These are phyloP conservation scores for Nicotiana tomentosiformis DNA, from an alignment of 257 asterid genomes.

Conservation along the genomic window DNA sequence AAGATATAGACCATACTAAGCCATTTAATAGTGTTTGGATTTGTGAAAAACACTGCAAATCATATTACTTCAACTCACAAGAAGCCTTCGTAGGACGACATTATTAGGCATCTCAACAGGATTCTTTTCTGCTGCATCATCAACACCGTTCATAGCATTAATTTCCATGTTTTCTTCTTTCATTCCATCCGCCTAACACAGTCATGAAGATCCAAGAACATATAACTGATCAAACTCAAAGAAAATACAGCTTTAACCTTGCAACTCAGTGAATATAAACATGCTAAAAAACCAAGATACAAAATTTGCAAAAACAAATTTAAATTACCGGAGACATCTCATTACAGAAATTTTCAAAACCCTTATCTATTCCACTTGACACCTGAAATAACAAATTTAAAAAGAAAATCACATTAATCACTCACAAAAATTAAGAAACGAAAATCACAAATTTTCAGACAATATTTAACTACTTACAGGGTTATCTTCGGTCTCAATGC, in stretches of 20 bases:
- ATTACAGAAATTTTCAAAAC: conserved; percentile 52
- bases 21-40: conserved; percentile 19
- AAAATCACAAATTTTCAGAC: background rate
- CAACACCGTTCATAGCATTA: conserved; percentile 30
- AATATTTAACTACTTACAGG: conserved; percentile 27
- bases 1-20: conserved; percentile 18
- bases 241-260: background rate
- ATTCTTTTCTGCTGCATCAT: conserved; percentile 31
- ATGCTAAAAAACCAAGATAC: background rate
- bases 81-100: conserved; percentile 77
- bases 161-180: conserved; percentile 22
- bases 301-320: background rate
- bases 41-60: conserved; percentile 25
- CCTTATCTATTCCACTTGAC: conserved; percentile 36
- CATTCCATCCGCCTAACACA: conserved; percentile 42
- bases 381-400: conserved; percentile 26
- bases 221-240: background rate
- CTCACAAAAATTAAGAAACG: background rate
- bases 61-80: conserved; percentile 72
- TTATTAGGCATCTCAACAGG: conserved; percentile 46
- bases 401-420: conserved; percentile 5
- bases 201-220: background rate
- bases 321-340: conserved; percentile 51
- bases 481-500: conserved; percentile 21
- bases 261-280: background rate